These are phyloP conservation scores for Verticillium dahliae DNA, from an alignment of 2,329 filamentous ascomycete species.

Conservation along the genomic window DNA sequence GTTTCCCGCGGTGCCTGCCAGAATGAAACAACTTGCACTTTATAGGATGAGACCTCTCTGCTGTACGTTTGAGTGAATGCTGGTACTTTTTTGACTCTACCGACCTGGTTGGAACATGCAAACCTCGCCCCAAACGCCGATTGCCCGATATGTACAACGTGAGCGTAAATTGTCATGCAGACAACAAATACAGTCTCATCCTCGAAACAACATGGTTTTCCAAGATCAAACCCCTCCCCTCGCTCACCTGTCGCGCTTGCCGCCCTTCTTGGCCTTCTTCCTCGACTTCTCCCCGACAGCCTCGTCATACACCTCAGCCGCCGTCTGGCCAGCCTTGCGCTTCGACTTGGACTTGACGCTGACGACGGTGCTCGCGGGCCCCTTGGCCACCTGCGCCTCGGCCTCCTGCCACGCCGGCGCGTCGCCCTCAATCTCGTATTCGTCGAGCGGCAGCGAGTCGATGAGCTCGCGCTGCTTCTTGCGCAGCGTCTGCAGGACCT, in stretches of 20 bases:
- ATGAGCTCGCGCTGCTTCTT: conserved; percentile 84
- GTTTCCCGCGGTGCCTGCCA: too few species aligned
- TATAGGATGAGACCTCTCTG: too few species aligned
- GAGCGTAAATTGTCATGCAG: background rate
- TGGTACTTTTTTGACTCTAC: background rate
- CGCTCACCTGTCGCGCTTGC: conserved; percentile 4
- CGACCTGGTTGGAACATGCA: background rate
- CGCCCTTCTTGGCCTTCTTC: conserved; percentile 36
- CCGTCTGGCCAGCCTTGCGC: conserved; percentile 61
- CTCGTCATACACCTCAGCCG: conserved; percentile 57
- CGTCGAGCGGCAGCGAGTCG: conserved; percentile 81
- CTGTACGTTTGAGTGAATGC: background rate
- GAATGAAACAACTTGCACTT: background rate
- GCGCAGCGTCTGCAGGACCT: conserved; percentile 63
- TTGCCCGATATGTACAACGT: background rate
- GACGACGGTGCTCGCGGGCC: conserved; percentile 57
- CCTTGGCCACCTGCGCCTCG: conserved; percentile 66
- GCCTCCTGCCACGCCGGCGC: conserved; percentile 59
- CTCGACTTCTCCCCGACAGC: conserved; percentile 50
- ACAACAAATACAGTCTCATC: background rate
- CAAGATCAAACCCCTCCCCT: background rate
- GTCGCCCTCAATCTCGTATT: conserved; percentile 61
- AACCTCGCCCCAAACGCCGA: background rate
- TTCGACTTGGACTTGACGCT: conserved; percentile 77
- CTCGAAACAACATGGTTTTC: background rate